Evolutionary conservation across 1,284 basidiomycete species (phyloP).

Genomic region (Papiliotrema fonsecae): DNA sequence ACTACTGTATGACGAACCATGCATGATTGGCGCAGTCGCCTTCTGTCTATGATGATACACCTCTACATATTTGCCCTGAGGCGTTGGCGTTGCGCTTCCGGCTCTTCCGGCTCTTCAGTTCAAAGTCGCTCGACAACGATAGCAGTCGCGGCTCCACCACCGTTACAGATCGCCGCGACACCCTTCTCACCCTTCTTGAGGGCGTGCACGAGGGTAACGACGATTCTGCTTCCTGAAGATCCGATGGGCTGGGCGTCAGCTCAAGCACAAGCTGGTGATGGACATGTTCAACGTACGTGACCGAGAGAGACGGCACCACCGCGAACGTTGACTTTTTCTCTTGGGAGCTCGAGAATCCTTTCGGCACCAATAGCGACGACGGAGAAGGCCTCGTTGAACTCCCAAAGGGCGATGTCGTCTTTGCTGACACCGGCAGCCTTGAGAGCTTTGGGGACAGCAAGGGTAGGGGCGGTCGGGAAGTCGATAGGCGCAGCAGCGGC

Average conservation of each 20-base stretch:
- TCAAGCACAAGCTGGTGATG: too few relatives aligned
- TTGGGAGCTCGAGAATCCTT: conserved; percentile 76
- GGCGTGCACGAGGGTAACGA: conserved; percentile 88
- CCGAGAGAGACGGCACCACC: conserved; percentile 93
- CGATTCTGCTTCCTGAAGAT: conserved; percentile 89
- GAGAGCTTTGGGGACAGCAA: conserved; percentile 84
- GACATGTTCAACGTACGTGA: conserved; percentile 54
- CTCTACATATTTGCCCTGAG: too few relatives aligned
- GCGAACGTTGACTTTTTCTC: conserved; percentile 85
- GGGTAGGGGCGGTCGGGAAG: conserved; percentile 92
- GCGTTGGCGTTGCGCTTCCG: too few relatives aligned
- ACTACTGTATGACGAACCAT: too few relatives aligned
- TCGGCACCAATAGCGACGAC: conserved; percentile 89
- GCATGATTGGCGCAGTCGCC: too few relatives aligned
- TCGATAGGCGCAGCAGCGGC: conserved; percentile 94
- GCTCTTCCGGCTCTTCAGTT: too few relatives aligned
- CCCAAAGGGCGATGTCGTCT: conserved; percentile 85
- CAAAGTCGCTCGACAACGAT: conserved; percentile 81
- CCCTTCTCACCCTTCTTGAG: conserved; percentile 95
- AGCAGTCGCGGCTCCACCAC: conserved; percentile 88
- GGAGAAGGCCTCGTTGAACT: conserved; percentile 98
- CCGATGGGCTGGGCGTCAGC: conserved; percentile 63
- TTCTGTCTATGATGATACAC: too few relatives aligned
- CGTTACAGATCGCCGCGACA: conserved; percentile 96
- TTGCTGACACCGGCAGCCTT: conserved; percentile 76